Percentiles rank a stretch among this genome's conserved stretches.
phyloP scores from a whole-genome alignment of 1,284 basidiomycete species.

The Heterobasidion occidentale region DNA sequence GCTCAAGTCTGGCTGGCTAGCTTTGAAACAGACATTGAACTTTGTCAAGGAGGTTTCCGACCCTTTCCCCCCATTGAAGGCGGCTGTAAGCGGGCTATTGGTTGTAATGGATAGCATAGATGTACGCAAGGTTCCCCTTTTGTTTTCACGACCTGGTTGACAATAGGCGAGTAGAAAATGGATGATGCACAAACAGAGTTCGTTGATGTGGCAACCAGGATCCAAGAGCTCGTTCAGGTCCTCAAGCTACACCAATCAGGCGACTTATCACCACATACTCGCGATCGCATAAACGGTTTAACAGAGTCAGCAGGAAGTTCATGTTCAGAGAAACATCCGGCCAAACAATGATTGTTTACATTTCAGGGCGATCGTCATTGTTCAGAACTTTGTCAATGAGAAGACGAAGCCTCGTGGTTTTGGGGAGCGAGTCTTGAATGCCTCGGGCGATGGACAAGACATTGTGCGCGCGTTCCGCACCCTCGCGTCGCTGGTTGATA shows the following conservation, averaged over 20 bases:
- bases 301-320: background rate
- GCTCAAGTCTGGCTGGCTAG: background rate
- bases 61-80: background rate
- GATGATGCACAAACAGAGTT: background rate
- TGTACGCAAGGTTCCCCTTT: too few relatives aligned
- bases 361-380: background rate
- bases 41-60: background rate
- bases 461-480: background rate
- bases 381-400: background rate
- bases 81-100: background rate
- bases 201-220: background rate
- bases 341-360: background rate
- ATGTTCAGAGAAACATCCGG: background rate
- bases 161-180: background rate
- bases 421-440: background rate
- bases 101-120: background rate
- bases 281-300: background rate
- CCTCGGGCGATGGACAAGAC: background rate
- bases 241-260: background rate
- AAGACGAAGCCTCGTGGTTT: background rate
- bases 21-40: background rate
- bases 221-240: background rate
- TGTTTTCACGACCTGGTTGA: too few relatives aligned
- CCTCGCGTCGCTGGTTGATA: background rate
- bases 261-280: background rate